Evolutionary conservation across 345 rosid species (phyloP), one percentile per base, ranked within the genome.

Genomic region (Odontarrhena argentea): DNA sequence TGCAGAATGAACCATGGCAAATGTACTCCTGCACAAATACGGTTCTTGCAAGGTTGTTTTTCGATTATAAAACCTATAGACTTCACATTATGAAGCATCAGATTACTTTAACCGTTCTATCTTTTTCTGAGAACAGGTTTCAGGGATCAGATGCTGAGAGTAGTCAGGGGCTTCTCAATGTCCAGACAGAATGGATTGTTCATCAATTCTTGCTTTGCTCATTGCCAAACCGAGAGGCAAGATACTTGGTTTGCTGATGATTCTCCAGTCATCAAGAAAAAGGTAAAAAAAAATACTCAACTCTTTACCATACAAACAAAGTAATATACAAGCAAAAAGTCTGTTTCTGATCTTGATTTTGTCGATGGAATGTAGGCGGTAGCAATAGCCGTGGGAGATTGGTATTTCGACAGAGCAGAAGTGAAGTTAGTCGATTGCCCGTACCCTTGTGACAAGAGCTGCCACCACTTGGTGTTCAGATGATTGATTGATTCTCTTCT

Each of bases 141-240:
- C 77, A 84, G 99, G 62, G 83, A 79, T 49, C 88, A 89, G 65
- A 89, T 94, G 97, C 81, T 94, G 76, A 76, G 68, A 35, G 84
- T 77, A 7, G 70, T 89, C 43, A 81, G 67, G 60, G 82, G 86
- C 1, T 89, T 94, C 74, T 77, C 96, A 5, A 79, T 60, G 81
- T 86, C 92, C 12, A 82, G 76, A 71, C 69, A 84, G 62, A 89
- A 91, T 11, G 97, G 99, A 9, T 53, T 87, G 48, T 94, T 91
- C 70, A 85, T 94, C 75, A 94, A 94, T 65, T 94, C 99, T 2
- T 91, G 96, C 63, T 94, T 94, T 43, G 88, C 96, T 74, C 99
- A 94, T 64, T 94, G 96, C 81, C 97, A 94, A 77, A 71, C 96
- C 5, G 99, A 94, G 78, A 86, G 93, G 68, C 97, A 87, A 72